Percentiles rank a stretch among this genome's conserved stretches.
These are phyloP conservation scores for Nigrospora osmanthi DNA, from an alignment of 2,329 filamentous ascomycete species.

Conservation along the genomic window DNA sequence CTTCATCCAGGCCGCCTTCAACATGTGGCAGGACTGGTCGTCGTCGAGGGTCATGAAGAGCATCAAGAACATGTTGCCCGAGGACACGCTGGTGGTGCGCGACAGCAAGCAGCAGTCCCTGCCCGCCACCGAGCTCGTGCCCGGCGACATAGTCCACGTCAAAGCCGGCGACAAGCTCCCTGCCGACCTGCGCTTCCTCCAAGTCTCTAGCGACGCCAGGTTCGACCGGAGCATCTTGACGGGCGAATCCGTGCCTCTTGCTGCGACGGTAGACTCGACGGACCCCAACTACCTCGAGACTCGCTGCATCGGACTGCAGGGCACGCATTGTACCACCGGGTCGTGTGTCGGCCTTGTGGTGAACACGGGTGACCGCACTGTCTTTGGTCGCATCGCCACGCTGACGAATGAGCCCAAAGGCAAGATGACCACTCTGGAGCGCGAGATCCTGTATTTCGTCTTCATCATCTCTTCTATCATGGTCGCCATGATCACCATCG, in stretches of 20 bases:
- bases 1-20: slow-evolving; percentile 35
- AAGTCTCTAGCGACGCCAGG: slow-evolving; percentile 31
- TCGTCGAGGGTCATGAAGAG: slow-evolving; percentile 37
- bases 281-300: slow-evolving; percentile 1
- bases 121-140: slow-evolving; percentile 33
- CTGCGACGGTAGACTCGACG: neutral
- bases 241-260: slow-evolving; percentile 19
- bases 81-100: slow-evolving; percentile 33
- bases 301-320: slow-evolving; percentile 1
- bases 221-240: slow-evolving; percentile 34
- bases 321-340: neutral
- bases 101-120: slow-evolving; percentile 32
- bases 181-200: slow-evolving; percentile 35
- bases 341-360: neutral
- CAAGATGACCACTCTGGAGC: slow-evolving; percentile 2
- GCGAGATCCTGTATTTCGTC: slow-evolving; percentile 2
- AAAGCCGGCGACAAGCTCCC: slow-evolving; percentile 39
- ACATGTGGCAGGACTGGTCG: slow-evolving; percentile 39
- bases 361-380: slow-evolving; percentile 1
- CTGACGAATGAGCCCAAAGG: neutral
- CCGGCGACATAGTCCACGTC: slow-evolving; percentile 37
- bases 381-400: slow-evolving; percentile 1
- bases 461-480: slow-evolving; percentile 48
- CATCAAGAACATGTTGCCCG: slow-evolving; percentile 35
- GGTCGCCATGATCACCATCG: slow-evolving; percentile 54